Conservation (phyloP, 345 rosid species). For the Eucalyptus regnans region DNA sequence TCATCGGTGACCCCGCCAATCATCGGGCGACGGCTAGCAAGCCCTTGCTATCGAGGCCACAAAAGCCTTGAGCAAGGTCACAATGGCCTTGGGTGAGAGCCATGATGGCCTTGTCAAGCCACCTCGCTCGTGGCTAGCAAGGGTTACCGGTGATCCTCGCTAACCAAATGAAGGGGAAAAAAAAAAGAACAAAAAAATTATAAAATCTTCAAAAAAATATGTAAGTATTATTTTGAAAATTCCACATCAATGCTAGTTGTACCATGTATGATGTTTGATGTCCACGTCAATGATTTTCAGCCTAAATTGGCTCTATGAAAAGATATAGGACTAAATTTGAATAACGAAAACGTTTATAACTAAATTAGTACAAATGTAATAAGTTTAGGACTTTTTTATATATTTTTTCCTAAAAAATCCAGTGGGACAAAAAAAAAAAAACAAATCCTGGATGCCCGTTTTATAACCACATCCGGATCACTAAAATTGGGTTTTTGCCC, state of each 20-base stretch:
- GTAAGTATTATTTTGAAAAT: too few relatives aligned
- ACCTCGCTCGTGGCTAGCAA: rapidly evolving
- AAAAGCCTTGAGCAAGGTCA: too few relatives aligned
- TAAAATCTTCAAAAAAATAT: too few relatives aligned
- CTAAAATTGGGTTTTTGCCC: constrained; percentile 4
- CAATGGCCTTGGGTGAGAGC: too few relatives aligned
- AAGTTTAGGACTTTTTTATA: rapidly evolving
- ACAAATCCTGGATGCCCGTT: neutral
- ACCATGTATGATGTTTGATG: rapidly evolving
- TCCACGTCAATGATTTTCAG: rapidly evolving
- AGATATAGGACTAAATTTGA: rapidly evolving
- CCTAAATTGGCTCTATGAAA: too few relatives aligned
- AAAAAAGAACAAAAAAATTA: too few relatives aligned
- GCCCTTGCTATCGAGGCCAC: rapidly evolving
- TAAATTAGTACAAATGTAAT: too few relatives aligned
- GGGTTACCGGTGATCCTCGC: too few relatives aligned
- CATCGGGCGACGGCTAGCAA: too few relatives aligned
- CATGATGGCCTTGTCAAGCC: too few relatives aligned
- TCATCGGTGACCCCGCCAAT: rapidly evolving
- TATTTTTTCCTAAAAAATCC: neutral
- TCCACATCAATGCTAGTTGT: rapidly evolving
- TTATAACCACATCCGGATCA: neutral
- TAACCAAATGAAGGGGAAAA: too few relatives aligned
- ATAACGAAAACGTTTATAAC: rapidly evolving
- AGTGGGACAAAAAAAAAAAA: neutral